Conservation (phyloP, 768 basidiomycete species). For the Gloeopeniophorella convolvens region DNA sequence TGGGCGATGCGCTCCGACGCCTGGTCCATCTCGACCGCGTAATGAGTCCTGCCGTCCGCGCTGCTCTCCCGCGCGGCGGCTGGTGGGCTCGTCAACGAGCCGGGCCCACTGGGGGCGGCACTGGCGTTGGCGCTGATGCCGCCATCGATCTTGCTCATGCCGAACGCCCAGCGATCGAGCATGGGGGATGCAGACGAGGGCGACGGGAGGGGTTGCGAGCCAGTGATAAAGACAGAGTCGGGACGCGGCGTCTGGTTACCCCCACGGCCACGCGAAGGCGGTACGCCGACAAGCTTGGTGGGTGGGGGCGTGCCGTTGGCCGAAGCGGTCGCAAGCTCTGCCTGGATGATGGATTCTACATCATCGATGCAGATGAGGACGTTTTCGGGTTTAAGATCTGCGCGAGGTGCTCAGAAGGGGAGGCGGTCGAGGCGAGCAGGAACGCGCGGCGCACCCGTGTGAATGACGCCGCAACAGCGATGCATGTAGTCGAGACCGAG, state of each 20-base stretch:
- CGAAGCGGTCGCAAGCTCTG: slow-evolving; percentile 60
- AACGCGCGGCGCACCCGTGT: slow-evolving; percentile 75
- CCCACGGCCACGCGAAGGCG: slow-evolving; percentile 85
- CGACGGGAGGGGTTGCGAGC: slow-evolving; percentile 88
- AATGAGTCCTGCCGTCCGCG: slow-evolving; percentile 14
- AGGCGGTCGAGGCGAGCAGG: background rate
- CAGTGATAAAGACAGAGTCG: slow-evolving; percentile 81
- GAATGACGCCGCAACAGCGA: slow-evolving; percentile 92
- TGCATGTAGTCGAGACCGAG: slow-evolving; percentile 97
- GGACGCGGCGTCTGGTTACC: slow-evolving; percentile 93
- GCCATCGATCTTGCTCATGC: slow-evolving; percentile 84
- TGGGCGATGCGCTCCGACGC: slow-evolving; percentile 47
- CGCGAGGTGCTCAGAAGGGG: slow-evolving; percentile 13
- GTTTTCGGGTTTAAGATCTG: slow-evolving; percentile 96
- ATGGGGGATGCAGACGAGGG: slow-evolving; percentile 64
- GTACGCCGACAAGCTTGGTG: slow-evolving; percentile 84
- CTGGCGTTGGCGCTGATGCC: slow-evolving; percentile 23
- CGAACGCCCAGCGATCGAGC: slow-evolving; percentile 84
- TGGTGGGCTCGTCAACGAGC: slow-evolving; percentile 26
- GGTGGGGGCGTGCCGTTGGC: slow-evolving; percentile 37
- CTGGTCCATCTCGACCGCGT: slow-evolving; percentile 34
- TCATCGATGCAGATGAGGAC: slow-evolving; percentile 96
- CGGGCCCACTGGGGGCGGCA: slow-evolving; percentile 30
- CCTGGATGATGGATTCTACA: slow-evolving; percentile 85
- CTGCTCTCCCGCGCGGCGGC: slow-evolving; percentile 17